Evolutionary conservation across 73 alveolate species (phyloP).

Genomic region (Urostyla sp.): DNA sequence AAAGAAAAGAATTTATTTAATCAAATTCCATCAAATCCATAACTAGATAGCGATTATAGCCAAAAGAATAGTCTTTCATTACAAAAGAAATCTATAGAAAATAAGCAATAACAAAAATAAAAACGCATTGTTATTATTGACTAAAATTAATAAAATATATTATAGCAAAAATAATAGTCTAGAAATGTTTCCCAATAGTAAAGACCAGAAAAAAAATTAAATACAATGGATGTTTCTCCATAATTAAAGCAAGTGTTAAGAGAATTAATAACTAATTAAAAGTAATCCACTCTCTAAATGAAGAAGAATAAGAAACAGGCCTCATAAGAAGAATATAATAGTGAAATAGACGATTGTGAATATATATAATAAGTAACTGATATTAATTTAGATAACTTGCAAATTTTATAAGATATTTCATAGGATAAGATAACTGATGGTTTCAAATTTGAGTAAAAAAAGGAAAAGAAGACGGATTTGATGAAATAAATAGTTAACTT

Average conservation of each 20-base stretch:
- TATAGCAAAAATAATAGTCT: neutral
- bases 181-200: too few relatives aligned
- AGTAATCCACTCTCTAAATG: too few relatives aligned
- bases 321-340: neutral
- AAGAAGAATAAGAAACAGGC: too few relatives aligned
- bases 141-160: neutral
- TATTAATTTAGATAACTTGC: neutral
- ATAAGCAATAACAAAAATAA: too few relatives aligned
- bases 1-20: neutral
- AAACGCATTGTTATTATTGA: too few relatives aligned
- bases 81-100: too few relatives aligned
- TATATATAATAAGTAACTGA: neutral
- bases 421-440: constrained; percentile 8
- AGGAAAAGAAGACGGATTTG: neutral
- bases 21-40: neutral
- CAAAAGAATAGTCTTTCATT: constrained; percentile 13
- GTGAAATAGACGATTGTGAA: neutral
- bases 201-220: too few relatives aligned
- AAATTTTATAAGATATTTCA: neutral
- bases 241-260: too few relatives aligned
- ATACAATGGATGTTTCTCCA: too few relatives aligned
- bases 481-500: constrained; percentile 7
- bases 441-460: neutral
- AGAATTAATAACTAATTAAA: too few relatives aligned
- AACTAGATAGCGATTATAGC: constrained; percentile 12